Base-by-base conservation (phyloP, 805 yeast species). In the Teunomyces barrocoloradensis region DNA sequence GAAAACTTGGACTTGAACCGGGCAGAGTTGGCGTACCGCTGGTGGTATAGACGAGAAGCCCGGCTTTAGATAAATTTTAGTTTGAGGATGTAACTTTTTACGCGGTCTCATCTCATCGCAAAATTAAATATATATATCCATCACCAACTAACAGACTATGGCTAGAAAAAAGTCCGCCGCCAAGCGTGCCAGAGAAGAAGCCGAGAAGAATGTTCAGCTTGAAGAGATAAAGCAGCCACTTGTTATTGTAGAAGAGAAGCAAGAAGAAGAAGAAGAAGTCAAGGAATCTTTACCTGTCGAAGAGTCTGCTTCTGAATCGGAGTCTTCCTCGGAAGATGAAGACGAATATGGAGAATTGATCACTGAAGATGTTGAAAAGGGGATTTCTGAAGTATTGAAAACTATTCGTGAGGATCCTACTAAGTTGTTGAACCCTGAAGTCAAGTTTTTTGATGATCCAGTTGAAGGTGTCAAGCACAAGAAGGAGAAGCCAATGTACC, bases 301-400 rank as follows among this genome's bases (percentile, higher is more conserved):
- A 5, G 66, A 60, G 11, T 59, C 60, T 12, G 60, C 48, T 2
- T 73, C 63, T 2, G 66, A 68, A 5, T 71, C 71, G 13, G 66
- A 74, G n/a, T 75, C 74, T 6, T 52, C 57, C 7, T 54, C 55
- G 3, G 96, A 89, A 61, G 89, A 83, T 3, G 99, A 92, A 67
- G 99, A 94, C 62, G 97, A 91, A 50, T 84, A 66, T 55, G 99
- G 97, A 44, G 96, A 90, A 27, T 71, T 94, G 43, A 75, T 89
- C 45, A 92, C 97, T 0, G 89, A 81, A 42, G 90, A 87, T 43
- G 88, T 94, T 7, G 97, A 94, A 53, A 66, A 75, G 15, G 95
- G 95, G 20, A 83, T 94, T 54, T 74, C 77, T 44, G 76, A 82
- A 37, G 96, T 94, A 2, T 65, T 94, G 43, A 59, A 70, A 13